Evolutionary conservation across 2,329 filamentous ascomycete genomes (phyloP).

Genomic region (Fusarium musae): DNA sequence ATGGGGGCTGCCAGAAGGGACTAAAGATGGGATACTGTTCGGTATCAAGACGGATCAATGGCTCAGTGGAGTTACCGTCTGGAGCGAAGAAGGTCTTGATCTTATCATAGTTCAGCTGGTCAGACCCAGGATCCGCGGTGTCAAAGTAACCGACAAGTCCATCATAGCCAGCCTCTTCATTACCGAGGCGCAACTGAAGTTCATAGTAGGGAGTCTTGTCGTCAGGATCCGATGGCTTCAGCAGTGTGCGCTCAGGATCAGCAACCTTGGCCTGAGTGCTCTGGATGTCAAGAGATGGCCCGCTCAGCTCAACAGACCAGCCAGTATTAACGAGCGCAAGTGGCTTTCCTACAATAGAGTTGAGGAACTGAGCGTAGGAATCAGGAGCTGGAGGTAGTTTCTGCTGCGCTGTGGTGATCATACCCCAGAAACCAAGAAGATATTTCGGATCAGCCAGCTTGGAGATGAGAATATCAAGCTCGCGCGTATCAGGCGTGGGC

Average conservation of each 20-base stretch:
- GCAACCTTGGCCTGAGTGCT: constrained; percentile 15
- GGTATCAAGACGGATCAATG: not conserved
- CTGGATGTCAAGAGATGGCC: constrained; percentile 26
- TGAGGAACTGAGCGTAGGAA: constrained; percentile 51
- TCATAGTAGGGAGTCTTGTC: constrained; percentile 40
- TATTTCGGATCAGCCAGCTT: constrained; percentile 42
- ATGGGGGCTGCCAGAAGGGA: constrained; percentile 41
- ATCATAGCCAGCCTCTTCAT: constrained; percentile 48
- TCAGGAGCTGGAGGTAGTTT: constrained; percentile 45
- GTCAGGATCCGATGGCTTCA: not conserved
- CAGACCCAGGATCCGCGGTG: not conserved
- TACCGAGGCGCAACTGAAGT: constrained; percentile 53
- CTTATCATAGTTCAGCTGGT: constrained; percentile 37
- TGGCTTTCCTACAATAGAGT: constrained; percentile 53
- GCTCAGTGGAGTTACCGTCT: not conserved
- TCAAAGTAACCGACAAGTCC: constrained; percentile 55
- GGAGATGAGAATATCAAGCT: constrained; percentile 47
- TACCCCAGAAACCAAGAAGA: constrained; percentile 48
- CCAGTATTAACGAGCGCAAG: constrained; percentile 55
- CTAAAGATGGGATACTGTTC: constrained; percentile 43
- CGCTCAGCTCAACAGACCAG: constrained; percentile 49
- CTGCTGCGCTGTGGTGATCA: constrained; percentile 48
- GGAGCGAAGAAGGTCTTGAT: constrained; percentile 45
- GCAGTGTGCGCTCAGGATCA: not conserved
- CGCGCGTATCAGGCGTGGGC: constrained; percentile 18